These are phyloP conservation scores for Asterochloris erici DNA, from an alignment of 139 green algal genomes.

Conservation along the genomic window DNA sequence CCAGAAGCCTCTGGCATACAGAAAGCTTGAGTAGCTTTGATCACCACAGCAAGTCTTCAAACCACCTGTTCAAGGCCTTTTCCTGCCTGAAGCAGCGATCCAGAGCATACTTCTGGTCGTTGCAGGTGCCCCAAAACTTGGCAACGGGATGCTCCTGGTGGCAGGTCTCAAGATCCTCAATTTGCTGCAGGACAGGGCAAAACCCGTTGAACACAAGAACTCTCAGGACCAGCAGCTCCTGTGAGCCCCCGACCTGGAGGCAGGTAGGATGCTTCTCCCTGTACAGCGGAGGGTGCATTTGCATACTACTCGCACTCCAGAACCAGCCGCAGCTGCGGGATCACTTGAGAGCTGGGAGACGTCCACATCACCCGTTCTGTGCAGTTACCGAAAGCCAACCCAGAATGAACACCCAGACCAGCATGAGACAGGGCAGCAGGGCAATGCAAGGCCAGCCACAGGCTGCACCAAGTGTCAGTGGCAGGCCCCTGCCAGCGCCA, in stretches of 20 bases:
- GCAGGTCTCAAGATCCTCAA: conserved; percentile 62
- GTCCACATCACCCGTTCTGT: too few species aligned
- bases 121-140: conserved; percentile 74
- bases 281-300: conserved; percentile 61
- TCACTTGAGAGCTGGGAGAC: too few species aligned
- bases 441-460: too few species aligned
- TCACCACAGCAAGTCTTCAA: background rate
- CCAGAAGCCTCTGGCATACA: background rate
- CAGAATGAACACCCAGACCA: too few species aligned
- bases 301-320: background rate
- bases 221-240: background rate
- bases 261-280: conserved; percentile 47
- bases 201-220: background rate
- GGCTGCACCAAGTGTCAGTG: too few species aligned
- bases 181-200: conserved; percentile 48
- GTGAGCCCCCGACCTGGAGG: conserved; percentile 23
- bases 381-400: too few species aligned
- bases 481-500: too few species aligned
- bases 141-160: conserved; percentile 57
- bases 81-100: conserved; percentile 69
- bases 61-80: conserved; percentile 64
- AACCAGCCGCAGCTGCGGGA: too few species aligned
- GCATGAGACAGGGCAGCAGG: too few species aligned
- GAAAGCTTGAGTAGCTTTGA: background rate
- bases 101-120: conserved; percentile 58